Conservation (phyloP, 2,329 filamentous ascomycete genomes). For the Cercospora berteroae region DNA sequence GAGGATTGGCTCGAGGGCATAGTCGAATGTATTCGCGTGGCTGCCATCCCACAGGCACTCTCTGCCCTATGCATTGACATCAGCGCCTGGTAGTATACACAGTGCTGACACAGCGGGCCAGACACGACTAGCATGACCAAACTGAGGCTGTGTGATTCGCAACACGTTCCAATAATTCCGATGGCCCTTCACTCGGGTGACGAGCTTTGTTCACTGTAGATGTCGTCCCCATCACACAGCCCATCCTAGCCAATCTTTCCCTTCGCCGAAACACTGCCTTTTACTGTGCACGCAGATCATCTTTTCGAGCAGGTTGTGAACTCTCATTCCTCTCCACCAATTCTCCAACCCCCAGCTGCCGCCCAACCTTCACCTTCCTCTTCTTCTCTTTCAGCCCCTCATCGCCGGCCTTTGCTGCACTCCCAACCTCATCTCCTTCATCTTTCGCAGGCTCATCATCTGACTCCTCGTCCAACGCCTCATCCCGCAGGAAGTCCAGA, state of each 20-base stretch:
- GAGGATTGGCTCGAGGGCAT: background rate
- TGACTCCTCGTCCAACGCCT: conserved; percentile 51
- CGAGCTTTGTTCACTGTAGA: too few species aligned
- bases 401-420: conserved; percentile 15
- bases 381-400: conserved; percentile 53
- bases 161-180: too few species aligned
- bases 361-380: conserved; percentile 82
- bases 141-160: too few species aligned
- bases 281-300: background rate
- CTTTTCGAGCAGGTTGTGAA: conserved; percentile 10
- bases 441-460: conserved; percentile 39
- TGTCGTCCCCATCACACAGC: background rate
- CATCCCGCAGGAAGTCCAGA: conserved; percentile 58
- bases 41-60: too few species aligned
- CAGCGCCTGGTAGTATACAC: too few species aligned
- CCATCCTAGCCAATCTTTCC: too few species aligned
- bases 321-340: conserved; percentile 58
- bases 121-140: too few species aligned
- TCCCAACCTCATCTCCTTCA: conserved; percentile 39
- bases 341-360: conserved; percentile 72
- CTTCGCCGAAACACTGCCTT: background rate
- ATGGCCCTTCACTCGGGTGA: too few species aligned
- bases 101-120: too few species aligned
- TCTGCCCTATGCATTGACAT: too few species aligned
- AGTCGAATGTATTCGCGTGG: background rate